phyloP scores from a whole-genome alignment of 176 grass and related monocot species.

The Eremochloa ophiuroides region DNA sequence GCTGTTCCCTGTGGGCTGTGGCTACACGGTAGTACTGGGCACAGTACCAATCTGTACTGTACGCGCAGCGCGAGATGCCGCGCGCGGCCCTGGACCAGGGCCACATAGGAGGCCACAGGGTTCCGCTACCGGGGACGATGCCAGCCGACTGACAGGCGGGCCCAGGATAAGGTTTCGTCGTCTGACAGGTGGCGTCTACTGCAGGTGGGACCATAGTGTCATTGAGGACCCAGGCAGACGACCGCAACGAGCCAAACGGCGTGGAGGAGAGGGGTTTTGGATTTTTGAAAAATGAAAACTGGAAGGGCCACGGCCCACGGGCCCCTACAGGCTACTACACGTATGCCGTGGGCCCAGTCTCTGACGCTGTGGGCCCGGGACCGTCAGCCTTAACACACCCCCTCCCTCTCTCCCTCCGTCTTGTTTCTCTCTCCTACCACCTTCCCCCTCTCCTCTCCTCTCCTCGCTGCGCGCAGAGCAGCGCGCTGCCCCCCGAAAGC shows the following conservation, averaged over 20 bases:
- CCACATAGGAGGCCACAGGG: background rate
- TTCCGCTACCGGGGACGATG: background rate
- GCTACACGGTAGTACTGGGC: background rate
- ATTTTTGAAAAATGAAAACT: background rate
- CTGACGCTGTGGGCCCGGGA: background rate
- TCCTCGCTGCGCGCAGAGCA: conserved; percentile 19
- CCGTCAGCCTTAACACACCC: conserved; percentile 38
- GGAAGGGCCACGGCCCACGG: background rate
- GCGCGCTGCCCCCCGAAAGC: conserved; percentile 52
- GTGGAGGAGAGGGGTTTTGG: background rate
- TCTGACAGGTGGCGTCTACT: background rate
- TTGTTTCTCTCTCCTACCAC: background rate
- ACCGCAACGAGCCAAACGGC: background rate
- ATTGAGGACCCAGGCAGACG: fast-evolving
- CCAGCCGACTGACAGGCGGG: background rate
- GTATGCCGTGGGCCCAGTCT: background rate
- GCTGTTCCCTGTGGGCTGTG: background rate
- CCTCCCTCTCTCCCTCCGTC: no score
- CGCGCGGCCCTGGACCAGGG: background rate
- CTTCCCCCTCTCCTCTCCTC: no score
- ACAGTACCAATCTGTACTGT: background rate
- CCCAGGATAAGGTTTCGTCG: fast-evolving
- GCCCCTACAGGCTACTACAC: conserved; percentile 23
- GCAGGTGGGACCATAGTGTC: fast-evolving
- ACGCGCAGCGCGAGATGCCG: background rate